Base-by-base conservation (phyloP, 305 asterid species). In the Fraxinus platypoda region DNA sequence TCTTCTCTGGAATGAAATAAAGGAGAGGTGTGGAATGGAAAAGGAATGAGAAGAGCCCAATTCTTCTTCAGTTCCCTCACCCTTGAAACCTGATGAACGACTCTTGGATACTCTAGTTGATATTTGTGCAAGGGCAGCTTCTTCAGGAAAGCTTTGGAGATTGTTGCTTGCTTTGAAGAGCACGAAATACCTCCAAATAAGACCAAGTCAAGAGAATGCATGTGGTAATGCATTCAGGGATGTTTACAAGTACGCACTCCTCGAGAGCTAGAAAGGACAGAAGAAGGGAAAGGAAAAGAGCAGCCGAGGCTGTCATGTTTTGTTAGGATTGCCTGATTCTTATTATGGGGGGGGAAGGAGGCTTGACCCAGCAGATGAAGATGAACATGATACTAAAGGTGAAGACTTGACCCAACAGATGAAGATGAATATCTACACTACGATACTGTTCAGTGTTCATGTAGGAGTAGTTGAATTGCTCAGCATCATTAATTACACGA, bases 231-330 rank as follows among this genome's bases (percentile, higher is more conserved):
- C 98, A 95, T 84, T 93, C 98, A 13, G 90, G 95, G 88, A 95
- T 95, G 98, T 93, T 94, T 89, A 91, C 98, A 1, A 95, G 98
- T 76, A 94, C 94, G 92, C 99, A 94, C 19, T 97, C 99, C 3
- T 95, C 98, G 8, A 87, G 88, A 86, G 97, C 99, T 49, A 87
- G 97, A 76, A 95, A 92, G 84, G 97, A 95, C 46, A 76, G 97
- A 64, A 92, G 99, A 80, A 88, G 77, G 83, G 99, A 94, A 31
- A 91, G 88, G 88, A 94, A 94, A 88, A 88, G 94, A 87, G 98
- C 97, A 3, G 97, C 97, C 0, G 98, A 95, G 90, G 99, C 98
- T 43, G 94, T 95, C 89, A 95, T 94, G 90, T 95, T 94, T 82
- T 94, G 99, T 83, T 93, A 87, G 99, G 99, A 84, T 83, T 95